Conservation (phyloP, 163 green algal genomes). For the Chlamydomonas reinhardtii region DNA sequence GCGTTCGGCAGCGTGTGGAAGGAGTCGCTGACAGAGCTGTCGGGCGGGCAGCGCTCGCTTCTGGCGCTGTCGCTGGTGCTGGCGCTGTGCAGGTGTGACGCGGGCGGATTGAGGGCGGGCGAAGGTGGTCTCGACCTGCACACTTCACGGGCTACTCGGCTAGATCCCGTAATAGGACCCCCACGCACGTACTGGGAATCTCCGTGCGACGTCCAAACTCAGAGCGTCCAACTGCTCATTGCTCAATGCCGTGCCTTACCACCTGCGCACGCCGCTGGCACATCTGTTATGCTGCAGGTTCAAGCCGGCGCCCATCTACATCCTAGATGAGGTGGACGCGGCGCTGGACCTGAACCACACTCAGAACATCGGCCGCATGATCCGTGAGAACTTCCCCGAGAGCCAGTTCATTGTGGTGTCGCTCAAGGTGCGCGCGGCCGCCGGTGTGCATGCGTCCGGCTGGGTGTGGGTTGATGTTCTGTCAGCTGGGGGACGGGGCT, state of each 20-base stretch:
- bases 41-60: conserved; percentile 95
- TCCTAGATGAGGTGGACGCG: conserved; percentile 99
- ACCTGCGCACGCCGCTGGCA: too few species aligned
- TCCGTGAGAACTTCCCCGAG: conserved; percentile 97
- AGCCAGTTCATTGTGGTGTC: conserved; percentile 55
- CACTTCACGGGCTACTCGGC: too few species aligned
- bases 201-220: too few species aligned
- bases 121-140: too few species aligned
- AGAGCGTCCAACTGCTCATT: background rate
- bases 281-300: conserved; percentile 86
- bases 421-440: conserved; percentile 76
- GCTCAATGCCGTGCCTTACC: too few species aligned
- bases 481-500: too few species aligned
- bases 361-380: conserved; percentile 99
- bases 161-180: too few species aligned
- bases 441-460: too few species aligned
- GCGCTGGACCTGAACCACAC: conserved; percentile 99
- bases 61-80: conserved; percentile 98
- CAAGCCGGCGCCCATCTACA: conserved; percentile 99
- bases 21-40: conserved; percentile 96
- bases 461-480: too few species aligned
- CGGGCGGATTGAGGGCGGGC: too few species aligned
- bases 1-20: conserved; percentile 99
- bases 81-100: conserved; percentile 90
- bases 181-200: too few species aligned